Conservation (phyloP, 192 early-diverging fungal genomes). For the Cetraspora pellucida region DNA sequence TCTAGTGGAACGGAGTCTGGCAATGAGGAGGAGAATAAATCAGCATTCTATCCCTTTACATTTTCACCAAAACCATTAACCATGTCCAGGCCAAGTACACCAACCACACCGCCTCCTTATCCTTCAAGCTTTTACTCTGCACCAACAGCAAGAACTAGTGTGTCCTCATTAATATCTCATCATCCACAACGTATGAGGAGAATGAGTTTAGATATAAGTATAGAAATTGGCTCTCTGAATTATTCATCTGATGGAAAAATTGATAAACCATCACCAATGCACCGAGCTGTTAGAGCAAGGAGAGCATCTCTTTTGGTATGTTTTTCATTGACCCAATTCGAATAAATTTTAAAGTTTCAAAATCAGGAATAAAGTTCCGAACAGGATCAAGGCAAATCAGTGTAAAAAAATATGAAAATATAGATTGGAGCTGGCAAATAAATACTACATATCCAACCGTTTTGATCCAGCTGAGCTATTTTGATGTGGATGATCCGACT, state of each 20-base stretch:
- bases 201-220: constrained; percentile 27
- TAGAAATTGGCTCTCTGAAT: background rate
- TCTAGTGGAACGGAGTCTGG: constrained; percentile 17
- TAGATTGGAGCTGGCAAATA: too few species aligned
- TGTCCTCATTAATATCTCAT: constrained; percentile 8
- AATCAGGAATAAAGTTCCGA: too few species aligned
- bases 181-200: constrained; percentile 31
- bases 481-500: too few species aligned
- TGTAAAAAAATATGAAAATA: too few species aligned
- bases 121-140: constrained; percentile 16
- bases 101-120: constrained; percentile 28
- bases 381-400: too few species aligned
- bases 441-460: too few species aligned
- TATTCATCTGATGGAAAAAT: background rate
- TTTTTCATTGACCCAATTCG: background rate
- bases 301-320: constrained; percentile 32
- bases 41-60: constrained; percentile 19
- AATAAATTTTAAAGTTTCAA: too few species aligned
- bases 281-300: constrained; percentile 28
- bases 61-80: constrained; percentile 24
- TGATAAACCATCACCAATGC: constrained; percentile 26
- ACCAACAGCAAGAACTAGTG: background rate
- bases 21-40: constrained; percentile 29
- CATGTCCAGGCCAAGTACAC: constrained; percentile 25
- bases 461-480: too few species aligned